A percentile compares a stretch with the other conserved stretches of the same genome.
phyloP scores from a whole-genome alignment of 1,284 basidiomycete genomes.

The Wolfiporia cocos region DNA sequence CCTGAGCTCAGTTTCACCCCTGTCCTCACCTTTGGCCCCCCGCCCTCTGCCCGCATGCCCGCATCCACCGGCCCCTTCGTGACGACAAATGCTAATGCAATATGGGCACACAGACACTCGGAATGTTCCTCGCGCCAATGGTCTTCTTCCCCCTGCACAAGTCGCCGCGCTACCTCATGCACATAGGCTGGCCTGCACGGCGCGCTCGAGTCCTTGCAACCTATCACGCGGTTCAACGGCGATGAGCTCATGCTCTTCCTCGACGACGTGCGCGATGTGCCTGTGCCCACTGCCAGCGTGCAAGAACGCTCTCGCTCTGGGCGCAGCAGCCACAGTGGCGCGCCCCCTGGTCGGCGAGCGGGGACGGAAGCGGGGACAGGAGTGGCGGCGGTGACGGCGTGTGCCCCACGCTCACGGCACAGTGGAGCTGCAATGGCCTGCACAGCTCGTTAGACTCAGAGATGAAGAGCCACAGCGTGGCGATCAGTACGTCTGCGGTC shows the following conservation, averaged over 20 bases:
- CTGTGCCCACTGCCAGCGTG: not conserved
- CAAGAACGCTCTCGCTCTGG: conserved; percentile 4
- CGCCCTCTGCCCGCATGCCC: not conserved
- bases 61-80: too few relatives aligned
- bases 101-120: conserved; percentile 76
- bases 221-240: conserved; percentile 85
- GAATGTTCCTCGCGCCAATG: conserved; percentile 84
- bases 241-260: conserved; percentile 58
- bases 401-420: conserved; percentile 6
- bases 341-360: conserved; percentile 17
- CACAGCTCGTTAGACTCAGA: conserved; percentile 15
- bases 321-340: conserved; percentile 13
- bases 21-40: not conserved
- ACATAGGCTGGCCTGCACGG: conserved; percentile 71
- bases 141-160: conserved; percentile 90
- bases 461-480: conserved; percentile 31
- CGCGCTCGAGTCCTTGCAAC: conserved; percentile 73
- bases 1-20: conserved; percentile 42
- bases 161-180: conserved; percentile 87
- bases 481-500: conserved; percentile 33
- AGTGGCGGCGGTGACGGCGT: not conserved
- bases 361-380: conserved; percentile 3
- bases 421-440: conserved; percentile 16
- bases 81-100: too few relatives aligned
- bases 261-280: conserved; percentile 51